Conservation (phyloP, 345 rosid species). For the Luvunga scandens region DNA sequence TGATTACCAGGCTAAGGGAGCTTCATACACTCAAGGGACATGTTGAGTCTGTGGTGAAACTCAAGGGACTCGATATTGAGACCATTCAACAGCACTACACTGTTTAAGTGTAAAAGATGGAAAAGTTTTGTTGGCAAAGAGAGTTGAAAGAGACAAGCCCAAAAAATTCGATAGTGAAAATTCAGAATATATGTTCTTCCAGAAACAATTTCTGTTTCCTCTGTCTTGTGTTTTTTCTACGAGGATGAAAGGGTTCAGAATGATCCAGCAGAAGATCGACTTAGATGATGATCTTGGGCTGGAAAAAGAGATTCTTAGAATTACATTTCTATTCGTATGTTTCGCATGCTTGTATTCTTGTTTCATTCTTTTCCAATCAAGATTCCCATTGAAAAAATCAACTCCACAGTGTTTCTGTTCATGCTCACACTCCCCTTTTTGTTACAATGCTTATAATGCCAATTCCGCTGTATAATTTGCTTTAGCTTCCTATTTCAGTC, state of each 20-base stretch:
- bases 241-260: conserved; percentile 17
- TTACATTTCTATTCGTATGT: background rate
- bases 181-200: background rate
- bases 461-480: too few species aligned
- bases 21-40: conserved; percentile 89
- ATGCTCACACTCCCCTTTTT: background rate
- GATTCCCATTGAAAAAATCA: background rate
- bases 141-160: background rate
- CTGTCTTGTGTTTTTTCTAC: background rate
- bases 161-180: background rate
- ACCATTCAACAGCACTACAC: conserved; percentile 91
- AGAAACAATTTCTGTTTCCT: background rate
- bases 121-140: background rate
- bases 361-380: background rate
- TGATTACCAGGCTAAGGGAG: conserved; percentile 66
- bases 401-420: background rate
- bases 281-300: conserved; percentile 3
- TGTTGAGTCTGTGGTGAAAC: conserved; percentile 90
- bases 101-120: conserved; percentile 40
- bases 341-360: background rate
- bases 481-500: too few species aligned
- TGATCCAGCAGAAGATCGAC: conserved; percentile 19
- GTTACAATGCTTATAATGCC: background rate
- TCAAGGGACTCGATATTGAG: conserved; percentile 86
- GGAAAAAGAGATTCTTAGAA: conserved; percentile 7